Evolutionary conservation across 495 filamentous ascomycete genomes (phyloP), one percentile per base, ranked within the genome.

Genomic region (Filosporella fistucella): DNA sequence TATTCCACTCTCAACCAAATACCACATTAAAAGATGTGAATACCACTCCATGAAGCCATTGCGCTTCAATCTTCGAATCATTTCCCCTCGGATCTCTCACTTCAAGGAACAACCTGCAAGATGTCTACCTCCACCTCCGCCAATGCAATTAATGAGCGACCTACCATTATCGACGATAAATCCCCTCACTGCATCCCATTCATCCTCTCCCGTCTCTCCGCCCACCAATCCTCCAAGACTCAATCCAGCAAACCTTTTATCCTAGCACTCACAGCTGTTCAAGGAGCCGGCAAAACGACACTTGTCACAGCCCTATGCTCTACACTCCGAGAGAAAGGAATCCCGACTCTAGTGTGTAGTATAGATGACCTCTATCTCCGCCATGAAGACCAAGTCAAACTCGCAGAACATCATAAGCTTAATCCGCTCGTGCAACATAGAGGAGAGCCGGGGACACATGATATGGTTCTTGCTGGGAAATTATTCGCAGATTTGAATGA

Each of bases 351-450:
- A 26, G 87, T 91, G 7, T 72, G 89, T 57, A 91, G 86, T 58
- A 89, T 96, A 45, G 91, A 96, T 63, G 91, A 97, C 64, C 80
- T 96, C 45, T 96, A 96, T 63, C 78, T 94, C 45, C 70, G 81
- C 3, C 84, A 87, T 64, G 69, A 68, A 33, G 76, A 84, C 54
- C 91, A 94, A 67, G 61, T 75, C n/a, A 63, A 70, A 8, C 75
- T 96, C 13, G 86, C 85, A 25, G 54, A 71, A 12, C 59, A 74
- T 0, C 68, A 91, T 61, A 77, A 82, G 0, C 58, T 73, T 24
- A 97, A 96, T 57, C 75, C 75, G 13, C 72, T 96, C 2, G 68
- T 96, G 17, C 86, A 89, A 54, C 82, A 88, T 54, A 79, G 93
- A 32, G 91, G 91, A 20, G 84, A 95, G 59, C 91, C 79, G 54